Evolutionary conservation across 306 rosid species (phyloP), one percentile per base, ranked within the genome.

Genomic region (Fragaria vesca): DNA sequence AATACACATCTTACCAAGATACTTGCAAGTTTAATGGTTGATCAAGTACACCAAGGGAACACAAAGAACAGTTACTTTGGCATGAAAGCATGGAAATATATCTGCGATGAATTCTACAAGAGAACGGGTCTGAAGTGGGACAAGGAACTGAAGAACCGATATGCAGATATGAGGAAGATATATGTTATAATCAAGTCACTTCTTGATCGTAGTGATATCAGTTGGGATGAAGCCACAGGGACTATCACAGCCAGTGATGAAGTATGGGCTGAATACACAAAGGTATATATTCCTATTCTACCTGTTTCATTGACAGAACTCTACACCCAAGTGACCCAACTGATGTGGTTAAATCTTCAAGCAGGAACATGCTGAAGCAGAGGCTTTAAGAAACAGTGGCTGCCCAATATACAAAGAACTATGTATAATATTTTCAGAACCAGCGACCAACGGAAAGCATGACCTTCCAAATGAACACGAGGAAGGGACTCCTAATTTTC

Each of bases 321-420:
- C 46, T 51, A 66, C 24, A 72, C 42, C 54, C 6, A 13, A 48
- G 54, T 48, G 18, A 67, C 50, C 61, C 77, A 69, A 77, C 73
- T 75, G 69, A 71, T 48, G 28, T 65, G 80, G 34, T 54, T 71
- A 76, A 76, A 70, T 83, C 69, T 72, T 65, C 71, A 61, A 71
- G 48, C 93, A 92, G 95, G 87, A 79, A 55, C 92, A 89, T 78
- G 91, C 94, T 4, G 93, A 93, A 78, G 94, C 93, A 0, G 97
- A 93, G 79, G 21, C 85, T 34, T 18, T 93, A 77, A 93, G 87
- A 82, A 55, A 57, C 11, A 28, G 87, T 55, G 91, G 92, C 82
- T 93, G 97, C 83, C 83, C 96, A 63, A 87, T 83, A 54, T 90
- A 78, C 79, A 88, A 86, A 76, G 96, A 93, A 81, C 87, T 93